A percentile compares a stretch with the other conserved stretches of the same genome.
These are phyloP conservation scores for Tricholoma bakamatsutake DNA, from an alignment of 768 basidiomycete species.

Conservation along the genomic window DNA sequence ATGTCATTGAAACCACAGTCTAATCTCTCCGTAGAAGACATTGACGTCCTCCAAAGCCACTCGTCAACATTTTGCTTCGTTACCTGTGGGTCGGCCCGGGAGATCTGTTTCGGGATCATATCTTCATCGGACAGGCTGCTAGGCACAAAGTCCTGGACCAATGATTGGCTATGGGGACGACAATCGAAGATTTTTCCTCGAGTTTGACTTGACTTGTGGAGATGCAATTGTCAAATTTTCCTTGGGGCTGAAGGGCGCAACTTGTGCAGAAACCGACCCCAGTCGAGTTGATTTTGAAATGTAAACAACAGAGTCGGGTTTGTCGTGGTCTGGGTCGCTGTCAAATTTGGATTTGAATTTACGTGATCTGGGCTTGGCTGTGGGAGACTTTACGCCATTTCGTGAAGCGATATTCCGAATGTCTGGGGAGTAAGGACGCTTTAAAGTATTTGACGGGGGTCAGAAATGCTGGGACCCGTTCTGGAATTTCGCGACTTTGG, in stretches of 20 bases:
- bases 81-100: slow-evolving; percentile 18
- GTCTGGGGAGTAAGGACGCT: slow-evolving; percentile 5
- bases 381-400: slow-evolving; percentile 2
- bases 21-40: slow-evolving; percentile 5
- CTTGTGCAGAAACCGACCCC: slow-evolving; percentile 5
- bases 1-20: slow-evolving; percentile 7
- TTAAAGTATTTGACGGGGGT: slow-evolving; percentile 2
- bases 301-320: slow-evolving; percentile 21
- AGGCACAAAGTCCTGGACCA: slow-evolving; percentile 37
- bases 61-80: slow-evolving; percentile 33
- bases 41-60: slow-evolving; percentile 34
- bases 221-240: slow-evolving; percentile 16
- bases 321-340: slow-evolving; percentile 29
- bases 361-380: slow-evolving; percentile 10
- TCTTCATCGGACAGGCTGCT: slow-evolving; percentile 72
- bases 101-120: slow-evolving; percentile 27
- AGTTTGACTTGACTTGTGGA: slow-evolving; percentile 10
- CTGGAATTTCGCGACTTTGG: slow-evolving; percentile 6
- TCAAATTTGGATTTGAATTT: slow-evolving; percentile 31
- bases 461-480: neutral
- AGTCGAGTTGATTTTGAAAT: slow-evolving; percentile 22
- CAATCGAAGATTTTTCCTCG: slow-evolving; percentile 33
- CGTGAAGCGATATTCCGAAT: neutral
- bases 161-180: slow-evolving; percentile 23
- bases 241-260: slow-evolving; percentile 15